Conservation (phyloP, 345 rosid genomes). For the Eucalyptus sp. region DNA sequence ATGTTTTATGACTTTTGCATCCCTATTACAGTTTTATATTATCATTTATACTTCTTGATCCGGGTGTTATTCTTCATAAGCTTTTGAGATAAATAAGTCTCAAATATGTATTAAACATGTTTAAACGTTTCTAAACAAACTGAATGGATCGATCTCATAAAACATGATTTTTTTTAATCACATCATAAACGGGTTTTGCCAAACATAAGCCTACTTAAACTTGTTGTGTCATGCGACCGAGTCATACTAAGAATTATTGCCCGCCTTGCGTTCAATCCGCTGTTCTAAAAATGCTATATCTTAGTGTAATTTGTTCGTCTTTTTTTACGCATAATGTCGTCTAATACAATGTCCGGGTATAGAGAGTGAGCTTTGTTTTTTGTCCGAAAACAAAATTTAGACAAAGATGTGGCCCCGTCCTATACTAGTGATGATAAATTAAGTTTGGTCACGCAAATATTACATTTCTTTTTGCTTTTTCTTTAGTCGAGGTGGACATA, state of each 20-base stretch:
- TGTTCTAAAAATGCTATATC: neutral
- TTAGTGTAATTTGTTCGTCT: fast-evolving
- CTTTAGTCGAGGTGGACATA: neutral
- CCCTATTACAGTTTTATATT: neutral
- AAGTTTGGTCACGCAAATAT: too few relatives aligned
- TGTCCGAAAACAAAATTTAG: too few relatives aligned
- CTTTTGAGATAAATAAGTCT: neutral
- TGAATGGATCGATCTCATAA: neutral
- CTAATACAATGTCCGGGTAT: neutral
- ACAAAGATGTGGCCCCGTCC: too few relatives aligned
- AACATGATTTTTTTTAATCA: neutral
- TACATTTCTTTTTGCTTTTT: too few relatives aligned
- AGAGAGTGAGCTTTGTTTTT: too few relatives aligned
- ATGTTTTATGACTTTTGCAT: neutral
- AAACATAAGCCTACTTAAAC: too few relatives aligned
- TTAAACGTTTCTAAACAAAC: neutral
- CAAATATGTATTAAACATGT: neutral
- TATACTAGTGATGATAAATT: too few relatives aligned
- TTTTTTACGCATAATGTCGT: neutral
- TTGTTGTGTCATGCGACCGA: too few relatives aligned
- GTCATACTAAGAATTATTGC: neutral
- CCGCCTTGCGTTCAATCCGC: fast-evolving
- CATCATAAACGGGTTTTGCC: neutral
- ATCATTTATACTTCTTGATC: neutral
- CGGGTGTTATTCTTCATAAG: neutral